Base-by-base conservation (phyloP, 2,329 filamentous ascomycete genomes). In the Ophiostoma triangulosporum region DNA sequence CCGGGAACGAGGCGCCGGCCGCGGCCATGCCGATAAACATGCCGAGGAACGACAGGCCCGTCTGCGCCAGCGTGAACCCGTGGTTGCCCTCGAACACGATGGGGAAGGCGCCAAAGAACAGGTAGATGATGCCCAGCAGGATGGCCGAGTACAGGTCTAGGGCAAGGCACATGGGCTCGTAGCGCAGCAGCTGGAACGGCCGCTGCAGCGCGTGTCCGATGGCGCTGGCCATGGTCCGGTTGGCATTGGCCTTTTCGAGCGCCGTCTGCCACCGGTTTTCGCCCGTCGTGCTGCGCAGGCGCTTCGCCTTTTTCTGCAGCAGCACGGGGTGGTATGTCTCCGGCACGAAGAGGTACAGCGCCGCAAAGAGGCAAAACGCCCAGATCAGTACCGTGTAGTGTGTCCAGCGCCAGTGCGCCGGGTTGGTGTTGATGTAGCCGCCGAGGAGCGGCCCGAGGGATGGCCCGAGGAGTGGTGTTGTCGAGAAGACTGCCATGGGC, bases 71-170 rank as follows among this genome's bases (percentile, higher is more conserved):
- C 52, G 79, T 80, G 70, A 95, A 89, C 20, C 78, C 81, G 64
- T 94, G 84, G 48, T 85, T 81, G 45, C 75, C 77, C 26, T 73
- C 66, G 63, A 95, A 95, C 15, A 95, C 81, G 45, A 94, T 71
- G 5, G 84, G 78, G 62, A 95, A 95, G 0, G 89, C 88, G 20
- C 88, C 88, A 65, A 95, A 94, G 71, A 94, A 95, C 36, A 95
- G 78, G 64, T 95, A 95, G 2, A 95, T 70, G 45, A 95, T 84
- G 5, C 89, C 90, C 7, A 95, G 73, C n/a, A 95, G 71, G 52
- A 96, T 79, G 36, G 88, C 88, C 1, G 86, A 87, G 61, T 90
- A 86, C 22, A 93, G 69, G 66, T 88, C 93, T 26, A 96, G 79
- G 60, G 81, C 81, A 54, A 93, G 71, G 56, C 83, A 86, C 88